These are phyloP conservation scores for Haplographium delicatum DNA, from an alignment of 495 filamentous ascomycete genomes.

Conservation along the genomic window DNA sequence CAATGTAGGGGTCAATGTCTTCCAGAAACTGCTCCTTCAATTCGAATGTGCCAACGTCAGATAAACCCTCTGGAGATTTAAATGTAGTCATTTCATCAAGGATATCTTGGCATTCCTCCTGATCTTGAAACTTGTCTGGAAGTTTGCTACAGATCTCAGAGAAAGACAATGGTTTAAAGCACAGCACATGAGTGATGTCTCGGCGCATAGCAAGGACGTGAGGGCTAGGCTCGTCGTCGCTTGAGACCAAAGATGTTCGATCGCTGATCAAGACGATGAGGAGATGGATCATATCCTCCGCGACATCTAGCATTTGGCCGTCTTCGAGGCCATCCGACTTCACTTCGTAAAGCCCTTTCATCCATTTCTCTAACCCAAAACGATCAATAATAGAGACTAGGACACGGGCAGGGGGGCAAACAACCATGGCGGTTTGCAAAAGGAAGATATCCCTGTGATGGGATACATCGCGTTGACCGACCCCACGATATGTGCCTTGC, in stretches of 20 bases:
- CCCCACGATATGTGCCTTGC: slow-evolving; percentile 83
- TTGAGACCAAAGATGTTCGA: slow-evolving; percentile 69
- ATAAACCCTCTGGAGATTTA: slow-evolving; percentile 82
- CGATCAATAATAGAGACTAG: slow-evolving; percentile 88
- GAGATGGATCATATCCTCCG: slow-evolving; percentile 93
- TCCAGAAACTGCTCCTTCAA: slow-evolving; percentile 79
- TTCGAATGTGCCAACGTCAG: slow-evolving; percentile 90
- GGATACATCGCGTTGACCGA: slow-evolving; percentile 80
- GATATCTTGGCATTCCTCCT: slow-evolving; percentile 70
- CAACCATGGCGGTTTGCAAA: slow-evolving; percentile 82
- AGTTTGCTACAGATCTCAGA: slow-evolving; percentile 79
- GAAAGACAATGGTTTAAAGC: slow-evolving; percentile 92
- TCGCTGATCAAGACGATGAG: slow-evolving; percentile 89
- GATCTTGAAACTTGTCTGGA: slow-evolving; percentile 79
- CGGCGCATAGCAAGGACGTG: slow-evolving; percentile 69
- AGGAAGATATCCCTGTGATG: slow-evolving; percentile 95
- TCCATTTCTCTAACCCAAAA: slow-evolving; percentile 87
- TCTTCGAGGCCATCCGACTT: slow-evolving; percentile 68
- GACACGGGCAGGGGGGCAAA: slow-evolving; percentile 77
- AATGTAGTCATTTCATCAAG: slow-evolving; percentile 87
- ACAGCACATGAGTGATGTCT: slow-evolving; percentile 89
- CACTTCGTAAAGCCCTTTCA: slow-evolving; percentile 69
- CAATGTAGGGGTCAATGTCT: slow-evolving; percentile 88
- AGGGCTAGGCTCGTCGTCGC: slow-evolving; percentile 58
- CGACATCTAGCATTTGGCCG: slow-evolving; percentile 78